These are phyloP conservation scores for Brassica carinata DNA, from an alignment of 345 rosid species.

Conservation along the genomic window DNA sequence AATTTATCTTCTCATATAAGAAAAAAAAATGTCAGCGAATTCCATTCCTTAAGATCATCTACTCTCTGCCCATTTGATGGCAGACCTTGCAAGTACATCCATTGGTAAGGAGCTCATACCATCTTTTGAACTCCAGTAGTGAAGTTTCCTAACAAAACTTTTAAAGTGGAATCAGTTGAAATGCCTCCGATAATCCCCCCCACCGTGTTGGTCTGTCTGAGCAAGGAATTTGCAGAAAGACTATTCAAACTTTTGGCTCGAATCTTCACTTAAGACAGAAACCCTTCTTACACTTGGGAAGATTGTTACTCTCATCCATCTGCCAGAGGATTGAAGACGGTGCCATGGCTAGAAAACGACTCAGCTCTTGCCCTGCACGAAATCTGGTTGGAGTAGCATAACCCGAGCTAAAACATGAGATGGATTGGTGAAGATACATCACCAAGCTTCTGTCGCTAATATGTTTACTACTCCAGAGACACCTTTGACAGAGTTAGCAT, in stretches of 20 bases:
- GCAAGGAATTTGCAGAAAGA: constrained; percentile 44
- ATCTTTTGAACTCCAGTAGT: constrained; percentile 52
- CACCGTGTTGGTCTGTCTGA: constrained; percentile 54
- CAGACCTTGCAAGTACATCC: constrained; percentile 65
- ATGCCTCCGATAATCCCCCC: constrained; percentile 70
- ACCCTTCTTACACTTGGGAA: constrained; percentile 49
- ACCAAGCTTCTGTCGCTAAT: constrained; percentile 50
- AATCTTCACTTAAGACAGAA: constrained; percentile 38
- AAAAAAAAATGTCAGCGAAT: neutral
- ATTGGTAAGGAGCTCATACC: constrained; percentile 53
- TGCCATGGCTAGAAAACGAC: constrained; percentile 48
- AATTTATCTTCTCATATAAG: neutral
- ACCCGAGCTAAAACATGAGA: constrained; percentile 39
- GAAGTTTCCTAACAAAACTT: constrained; percentile 56
- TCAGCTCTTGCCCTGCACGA: constrained; percentile 43
- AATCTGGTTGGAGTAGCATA: constrained; percentile 29
- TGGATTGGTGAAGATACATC: constrained; percentile 50
- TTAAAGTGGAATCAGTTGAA: constrained; percentile 55
- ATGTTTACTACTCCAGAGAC: constrained; percentile 26
- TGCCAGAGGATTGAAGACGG: constrained; percentile 55
- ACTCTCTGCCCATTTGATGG: neutral
- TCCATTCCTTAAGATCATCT: too few species aligned
- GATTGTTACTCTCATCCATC: constrained; percentile 55
- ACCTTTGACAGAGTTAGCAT: constrained; percentile 14
- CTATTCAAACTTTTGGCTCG: constrained; percentile 27